Percentiles rank a stretch among this genome's conserved stretches.
phyloP scores from a whole-genome alignment of 495 filamentous ascomycete genomes.

The Neurospora tetraspora region DNA sequence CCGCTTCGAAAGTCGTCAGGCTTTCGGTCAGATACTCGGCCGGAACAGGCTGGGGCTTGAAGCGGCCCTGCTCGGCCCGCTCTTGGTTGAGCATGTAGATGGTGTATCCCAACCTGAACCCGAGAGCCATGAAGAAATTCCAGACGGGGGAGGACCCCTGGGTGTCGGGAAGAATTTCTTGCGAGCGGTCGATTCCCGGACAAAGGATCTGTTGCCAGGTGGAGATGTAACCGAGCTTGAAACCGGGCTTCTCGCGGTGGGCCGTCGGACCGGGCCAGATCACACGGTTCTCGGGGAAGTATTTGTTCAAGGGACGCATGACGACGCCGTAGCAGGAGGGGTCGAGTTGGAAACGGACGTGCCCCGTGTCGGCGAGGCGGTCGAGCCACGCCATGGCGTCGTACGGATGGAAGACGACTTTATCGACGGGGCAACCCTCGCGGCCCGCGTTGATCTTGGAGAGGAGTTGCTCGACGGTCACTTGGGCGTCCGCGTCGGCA shows the following conservation, averaged over 20 bases:
- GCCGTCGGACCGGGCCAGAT: not conserved
- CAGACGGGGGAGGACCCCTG: not conserved
- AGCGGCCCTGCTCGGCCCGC: not conserved
- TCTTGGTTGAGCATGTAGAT: constrained; percentile 3
- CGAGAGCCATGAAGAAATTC: constrained; percentile 17
- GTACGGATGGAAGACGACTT: constrained; percentile 11
- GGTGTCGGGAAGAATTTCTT: not conserved
- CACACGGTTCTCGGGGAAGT: constrained; percentile 20
- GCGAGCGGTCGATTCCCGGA: not conserved
- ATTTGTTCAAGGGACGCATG: constrained; percentile 5
- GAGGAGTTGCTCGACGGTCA: constrained; percentile 18
- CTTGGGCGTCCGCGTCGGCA: not conserved
- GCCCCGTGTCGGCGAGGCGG: constrained; percentile 8
- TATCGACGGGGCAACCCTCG: constrained; percentile 5
- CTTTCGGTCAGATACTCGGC: not conserved
- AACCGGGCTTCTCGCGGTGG: not conserved
- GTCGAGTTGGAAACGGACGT: constrained; percentile 14
- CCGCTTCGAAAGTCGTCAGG: not conserved
- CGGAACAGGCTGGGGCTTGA: not conserved
- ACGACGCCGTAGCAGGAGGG: constrained; percentile 17
- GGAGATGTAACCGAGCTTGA: not conserved
- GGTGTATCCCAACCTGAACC: constrained; percentile 17
- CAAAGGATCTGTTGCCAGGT: constrained; percentile 6
- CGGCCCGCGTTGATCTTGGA: constrained; percentile 15
- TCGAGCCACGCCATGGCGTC: constrained; percentile 21